These are phyloP conservation scores for Anisodus tanguticus DNA, from an alignment of 257 asterid genomes.

Conservation along the genomic window DNA sequence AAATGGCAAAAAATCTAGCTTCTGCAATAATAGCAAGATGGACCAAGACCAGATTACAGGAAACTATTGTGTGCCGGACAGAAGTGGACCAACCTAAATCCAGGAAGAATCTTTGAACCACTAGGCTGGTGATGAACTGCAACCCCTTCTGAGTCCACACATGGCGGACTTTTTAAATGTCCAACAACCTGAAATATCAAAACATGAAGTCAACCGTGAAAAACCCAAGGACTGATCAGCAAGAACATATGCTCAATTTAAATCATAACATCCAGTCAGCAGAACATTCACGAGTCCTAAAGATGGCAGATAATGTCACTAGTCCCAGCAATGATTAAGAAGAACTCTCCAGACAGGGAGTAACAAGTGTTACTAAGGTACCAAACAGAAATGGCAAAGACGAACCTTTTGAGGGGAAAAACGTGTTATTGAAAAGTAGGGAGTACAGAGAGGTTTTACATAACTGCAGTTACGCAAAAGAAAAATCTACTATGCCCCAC, in stretches of 20 bases:
- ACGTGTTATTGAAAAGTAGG: background rate
- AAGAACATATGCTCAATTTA: background rate
- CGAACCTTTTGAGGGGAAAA: background rate
- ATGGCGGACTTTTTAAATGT: constrained; percentile 40
- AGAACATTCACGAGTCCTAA: background rate
- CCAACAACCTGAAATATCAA: constrained; percentile 48
- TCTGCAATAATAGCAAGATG: constrained; percentile 10
- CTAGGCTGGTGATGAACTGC: constrained; percentile 35
- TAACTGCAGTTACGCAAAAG: background rate
- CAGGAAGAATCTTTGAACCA: constrained; percentile 40
- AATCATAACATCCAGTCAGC: constrained; percentile 12
- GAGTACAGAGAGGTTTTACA: background rate
- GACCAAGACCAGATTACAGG: background rate
- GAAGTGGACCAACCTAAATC: constrained; percentile 45
- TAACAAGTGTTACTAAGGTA: constrained; percentile 2
- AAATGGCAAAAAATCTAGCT: background rate
- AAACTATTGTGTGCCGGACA: background rate
- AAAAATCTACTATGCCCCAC: constrained; percentile 1
- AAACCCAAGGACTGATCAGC: background rate
- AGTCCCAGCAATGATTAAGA: background rate
- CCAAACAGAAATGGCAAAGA: background rate
- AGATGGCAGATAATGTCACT: background rate
- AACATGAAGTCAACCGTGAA: background rate
- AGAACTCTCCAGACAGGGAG: background rate
- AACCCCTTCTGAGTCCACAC: constrained; percentile 41